Evolutionary conservation across 345 rosid species (phyloP).

Genomic region (Boechera stricta): DNA sequence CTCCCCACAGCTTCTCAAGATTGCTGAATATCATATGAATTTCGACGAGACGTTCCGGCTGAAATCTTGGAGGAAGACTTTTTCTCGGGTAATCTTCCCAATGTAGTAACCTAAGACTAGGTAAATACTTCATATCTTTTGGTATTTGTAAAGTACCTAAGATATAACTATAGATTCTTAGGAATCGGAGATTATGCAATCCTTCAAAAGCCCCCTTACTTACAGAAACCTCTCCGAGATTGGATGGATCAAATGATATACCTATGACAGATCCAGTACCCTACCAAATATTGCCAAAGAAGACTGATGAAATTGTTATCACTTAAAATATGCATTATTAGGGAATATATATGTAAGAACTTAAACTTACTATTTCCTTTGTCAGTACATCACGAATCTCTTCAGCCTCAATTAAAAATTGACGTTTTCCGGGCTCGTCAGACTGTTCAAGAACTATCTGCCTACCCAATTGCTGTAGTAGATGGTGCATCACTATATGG

Average conservation of each 20-base stretch:
- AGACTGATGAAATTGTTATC: background rate
- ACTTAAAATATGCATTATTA: too few species aligned
- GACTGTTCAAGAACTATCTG: too few species aligned
- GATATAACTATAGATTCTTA: background rate
- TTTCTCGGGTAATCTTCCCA: slow-evolving; percentile 21
- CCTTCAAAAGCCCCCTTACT: slow-evolving; percentile 8
- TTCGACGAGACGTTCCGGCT: background rate
- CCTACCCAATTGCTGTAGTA: too few species aligned
- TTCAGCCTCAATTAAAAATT: too few species aligned
- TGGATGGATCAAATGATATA: background rate
- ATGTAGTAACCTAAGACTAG: slow-evolving; percentile 6
- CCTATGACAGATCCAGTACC: slow-evolving; percentile 23
- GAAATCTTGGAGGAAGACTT: slow-evolving; percentile 25
- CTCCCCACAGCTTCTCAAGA: slow-evolving; percentile 39
- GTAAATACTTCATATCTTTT: slow-evolving; percentile 7
- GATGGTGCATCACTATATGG: too few species aligned
- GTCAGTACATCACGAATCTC: too few species aligned
- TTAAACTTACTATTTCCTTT: too few species aligned
- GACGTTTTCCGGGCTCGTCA: too few species aligned
- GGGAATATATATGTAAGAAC: too few species aligned
- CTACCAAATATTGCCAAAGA: slow-evolving; percentile 20
- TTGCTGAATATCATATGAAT: background rate
- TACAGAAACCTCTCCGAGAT: background rate
- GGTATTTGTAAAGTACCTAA: background rate
- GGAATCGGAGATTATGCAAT: slow-evolving; percentile 40